Evolutionary conservation across 352 stramenopile species (phyloP).

Genomic region (Aphanomyces euteiches): DNA sequence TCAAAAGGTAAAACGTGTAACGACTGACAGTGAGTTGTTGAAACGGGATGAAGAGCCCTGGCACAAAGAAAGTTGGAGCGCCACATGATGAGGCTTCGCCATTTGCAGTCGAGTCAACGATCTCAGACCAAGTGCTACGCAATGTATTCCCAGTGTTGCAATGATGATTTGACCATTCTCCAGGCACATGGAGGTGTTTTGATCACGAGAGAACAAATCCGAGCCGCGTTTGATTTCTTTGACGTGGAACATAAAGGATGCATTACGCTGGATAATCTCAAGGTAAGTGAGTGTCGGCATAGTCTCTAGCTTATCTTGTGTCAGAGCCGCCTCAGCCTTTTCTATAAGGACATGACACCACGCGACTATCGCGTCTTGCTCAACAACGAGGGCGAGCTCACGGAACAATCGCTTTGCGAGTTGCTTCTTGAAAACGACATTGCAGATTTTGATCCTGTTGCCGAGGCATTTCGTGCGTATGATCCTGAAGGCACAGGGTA

Average conservation of each 20-base stretch:
- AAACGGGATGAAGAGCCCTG: conserved; percentile 1
- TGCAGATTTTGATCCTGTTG: conserved; percentile 86
- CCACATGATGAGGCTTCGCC: conserved; percentile 2
- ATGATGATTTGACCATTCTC: not conserved
- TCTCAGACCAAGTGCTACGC: conserved; percentile 19
- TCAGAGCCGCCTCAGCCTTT: conserved; percentile 69
- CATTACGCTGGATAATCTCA: conserved; percentile 78
- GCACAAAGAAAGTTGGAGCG: not conserved
- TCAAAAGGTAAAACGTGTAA: no score
- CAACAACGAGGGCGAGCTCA: conserved; percentile 73
- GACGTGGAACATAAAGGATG: conserved; percentile 75
- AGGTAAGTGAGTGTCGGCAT: conserved; percentile 18
- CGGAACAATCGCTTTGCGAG: conserved; percentile 67
- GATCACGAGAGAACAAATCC: conserved; percentile 81
- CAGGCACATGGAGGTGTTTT: conserved; percentile 78
- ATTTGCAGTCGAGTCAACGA: conserved; percentile 8
- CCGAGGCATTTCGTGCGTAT: conserved; percentile 86
- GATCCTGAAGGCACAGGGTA: conserved; percentile 85
- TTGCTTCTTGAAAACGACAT: conserved; percentile 86
- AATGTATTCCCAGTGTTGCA: conserved; percentile 13
- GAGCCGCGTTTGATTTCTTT: conserved; percentile 85
- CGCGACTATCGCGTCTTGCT: conserved; percentile 82
- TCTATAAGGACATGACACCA: conserved; percentile 83
- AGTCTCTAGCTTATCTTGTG: not conserved
- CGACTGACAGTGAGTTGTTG: not conserved